Evolutionary conservation across 176 grass and related monocot species (phyloP), one percentile per base, ranked within the genome.

Genomic region (Tillandsia fasciculata): DNA sequence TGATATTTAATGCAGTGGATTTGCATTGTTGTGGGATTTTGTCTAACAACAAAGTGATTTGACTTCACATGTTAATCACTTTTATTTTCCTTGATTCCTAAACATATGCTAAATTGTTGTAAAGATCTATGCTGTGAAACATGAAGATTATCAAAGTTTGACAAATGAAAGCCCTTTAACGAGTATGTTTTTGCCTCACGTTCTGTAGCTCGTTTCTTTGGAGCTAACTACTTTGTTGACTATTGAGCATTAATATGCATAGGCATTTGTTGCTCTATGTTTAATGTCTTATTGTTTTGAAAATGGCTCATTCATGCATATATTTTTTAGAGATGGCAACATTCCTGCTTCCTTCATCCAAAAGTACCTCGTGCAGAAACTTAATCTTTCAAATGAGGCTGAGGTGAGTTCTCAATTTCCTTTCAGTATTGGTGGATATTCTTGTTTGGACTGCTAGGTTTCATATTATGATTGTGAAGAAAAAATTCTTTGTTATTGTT

Each of bases 311-410:
- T 61, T 9, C 22, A 61, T 61, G 56, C 22, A 20, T 61, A 18
- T 8, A 9, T 23, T 61, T 61, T 61, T 54, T 56, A 96, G 91
- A 75, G 84, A 90, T 65, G 91, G 78, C 69, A 90, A 84, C 28
- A 47, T 96, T 28, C 83, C 87, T 56, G 91, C 85, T 80, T 89
- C 87, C 12, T 90, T 80, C 54, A 90, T 96, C 83, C 78, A 85
- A 74, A 96, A 90, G 66, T 96, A 96, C 66, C 80, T 96, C 49
- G 80, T 82, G 66, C 73, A 77, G 81, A 96, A 96, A 67, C 91
- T 96, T n/a, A 71, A 83, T 75, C 87, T 96, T 84, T 78, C 82
- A 10, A 84, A 65, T 66, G 91, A 96, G 51, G 73, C 87, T 29
- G 81, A 96, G 86, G 91, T 90, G 63, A 87, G 58, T 63, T 51